Percentiles rank a stretch among this genome's conserved stretches.
Conservation (phyloP, 352 stramenopile genomes). For the Globisporangium takayamanum region DNA sequence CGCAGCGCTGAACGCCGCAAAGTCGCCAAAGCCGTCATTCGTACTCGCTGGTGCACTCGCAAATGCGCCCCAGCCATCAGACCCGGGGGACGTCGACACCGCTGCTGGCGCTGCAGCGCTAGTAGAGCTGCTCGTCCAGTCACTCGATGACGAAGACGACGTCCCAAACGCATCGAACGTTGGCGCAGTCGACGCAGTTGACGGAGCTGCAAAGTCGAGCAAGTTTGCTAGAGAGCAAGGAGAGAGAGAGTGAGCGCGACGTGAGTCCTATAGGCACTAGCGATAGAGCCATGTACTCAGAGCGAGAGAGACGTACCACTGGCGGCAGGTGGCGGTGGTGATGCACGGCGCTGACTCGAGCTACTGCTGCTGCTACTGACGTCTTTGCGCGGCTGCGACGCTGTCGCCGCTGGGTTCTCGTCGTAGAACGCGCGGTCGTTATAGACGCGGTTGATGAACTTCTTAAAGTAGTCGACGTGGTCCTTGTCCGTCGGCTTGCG, state of each 20-base stretch:
- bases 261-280: not conserved
- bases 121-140: not conserved
- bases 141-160: too few relatives aligned
- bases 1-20: slow-evolving; percentile 33
- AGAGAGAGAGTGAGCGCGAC: not conserved
- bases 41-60: slow-evolving; percentile 17
- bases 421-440: slow-evolving; percentile 77
- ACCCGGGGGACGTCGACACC: slow-evolving; percentile 9
- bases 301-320: slow-evolving; percentile 6
- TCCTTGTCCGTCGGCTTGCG: slow-evolving; percentile 68
- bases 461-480: slow-evolving; percentile 81
- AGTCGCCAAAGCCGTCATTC: slow-evolving; percentile 38
- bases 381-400: not conserved
- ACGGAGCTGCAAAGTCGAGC: slow-evolving; percentile 47
- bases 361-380: not conserved
- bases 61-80: slow-evolving; percentile 24
- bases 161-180: slow-evolving; percentile 40
- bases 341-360: slow-evolving; percentile 7
- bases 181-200: slow-evolving; percentile 13
- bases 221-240: slow-evolving; percentile 22
- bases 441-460: slow-evolving; percentile 82
- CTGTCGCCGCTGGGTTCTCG: slow-evolving; percentile 22
- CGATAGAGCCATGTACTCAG: not conserved
- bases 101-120: slow-evolving; percentile 7
- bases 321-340: not conserved